These are phyloP conservation scores for Starmerella cellae DNA, from an alignment of 805 yeast species.

Conservation along the genomic window DNA sequence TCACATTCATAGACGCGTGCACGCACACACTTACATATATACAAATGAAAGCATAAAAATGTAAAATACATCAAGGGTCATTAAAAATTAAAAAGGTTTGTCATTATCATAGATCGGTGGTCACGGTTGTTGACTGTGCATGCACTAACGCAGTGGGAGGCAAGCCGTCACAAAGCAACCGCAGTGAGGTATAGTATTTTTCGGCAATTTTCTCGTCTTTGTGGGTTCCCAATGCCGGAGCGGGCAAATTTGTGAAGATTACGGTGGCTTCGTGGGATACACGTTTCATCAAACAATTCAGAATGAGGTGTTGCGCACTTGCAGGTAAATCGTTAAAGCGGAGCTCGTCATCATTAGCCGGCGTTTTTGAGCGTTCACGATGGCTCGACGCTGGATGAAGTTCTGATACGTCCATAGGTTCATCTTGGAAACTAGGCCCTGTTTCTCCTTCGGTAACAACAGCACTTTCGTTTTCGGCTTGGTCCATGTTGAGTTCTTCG, in stretches of 20 bases:
- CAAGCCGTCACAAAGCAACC: constrained; percentile 65
- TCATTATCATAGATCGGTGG: constrained; percentile 57
- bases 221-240: constrained; percentile 77
- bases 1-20: neutral
- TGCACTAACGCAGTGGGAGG: constrained; percentile 77
- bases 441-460: constrained; percentile 23
- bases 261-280: constrained; percentile 55
- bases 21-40: neutral
- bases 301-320: constrained; percentile 73
- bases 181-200: constrained; percentile 62
- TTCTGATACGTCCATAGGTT: constrained; percentile 19
- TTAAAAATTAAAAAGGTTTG: neutral
- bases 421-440: constrained; percentile 17
- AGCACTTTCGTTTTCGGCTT: neutral
- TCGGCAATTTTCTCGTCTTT: constrained; percentile 50
- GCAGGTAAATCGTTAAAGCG: constrained; percentile 85
- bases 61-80: neutral
- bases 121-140: constrained; percentile 90
- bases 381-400: neutral
- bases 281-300: constrained; percentile 70
- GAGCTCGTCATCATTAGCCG: constrained; percentile 13
- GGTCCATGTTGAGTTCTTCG: neutral
- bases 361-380: neutral
- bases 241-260: constrained; percentile 79
- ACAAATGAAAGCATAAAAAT: neutral